A percentile compares a stretch with the other conserved stretches of the same genome.
phyloP scores from a whole-genome alignment of 108 stramenopile species.

The Conticribra weissflogii region DNA sequence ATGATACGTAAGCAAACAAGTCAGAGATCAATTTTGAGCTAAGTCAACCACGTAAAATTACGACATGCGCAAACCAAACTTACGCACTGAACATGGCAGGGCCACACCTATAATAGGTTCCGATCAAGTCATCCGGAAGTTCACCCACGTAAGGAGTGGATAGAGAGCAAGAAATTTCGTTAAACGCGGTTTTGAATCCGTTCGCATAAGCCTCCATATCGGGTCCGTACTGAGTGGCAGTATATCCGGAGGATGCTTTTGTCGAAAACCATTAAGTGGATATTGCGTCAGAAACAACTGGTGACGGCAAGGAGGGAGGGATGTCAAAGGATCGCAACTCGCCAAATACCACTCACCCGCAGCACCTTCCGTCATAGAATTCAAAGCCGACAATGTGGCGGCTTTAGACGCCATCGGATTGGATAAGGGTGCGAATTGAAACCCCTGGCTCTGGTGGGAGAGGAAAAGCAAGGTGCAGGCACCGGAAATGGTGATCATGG shows the following conservation, averaged over 20 bases:
- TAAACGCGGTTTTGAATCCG: conserved; percentile 79
- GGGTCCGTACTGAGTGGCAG: conserved; percentile 23
- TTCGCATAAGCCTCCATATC: conserved; percentile 75
- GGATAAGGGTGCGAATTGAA: conserved; percentile 11
- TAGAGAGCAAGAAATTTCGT: conserved; percentile 61
- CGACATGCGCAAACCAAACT: background rate
- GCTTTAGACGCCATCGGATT: background rate
- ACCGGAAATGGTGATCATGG: conserved; percentile 1
- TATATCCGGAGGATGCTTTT: background rate
- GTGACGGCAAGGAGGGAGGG: too few species aligned
- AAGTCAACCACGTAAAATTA: background rate
- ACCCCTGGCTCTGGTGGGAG: background rate
- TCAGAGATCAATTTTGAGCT: background rate
- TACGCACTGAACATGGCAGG: conserved; percentile 88
- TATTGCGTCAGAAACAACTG: too few species aligned
- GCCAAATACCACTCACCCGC: background rate
- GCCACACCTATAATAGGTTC: conserved; percentile 79
- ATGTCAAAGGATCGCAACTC: too few species aligned
- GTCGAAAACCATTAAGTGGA: too few species aligned
- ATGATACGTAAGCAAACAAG: background rate
- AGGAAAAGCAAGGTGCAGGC: background rate
- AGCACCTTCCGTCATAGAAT: background rate
- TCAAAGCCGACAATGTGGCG: background rate
- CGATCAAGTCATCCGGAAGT: conserved; percentile 71
- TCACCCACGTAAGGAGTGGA: conserved; percentile 43